phyloP scores from a whole-genome alignment of 495 filamentous ascomycete species.

The Daldinia vernicosa region DNA sequence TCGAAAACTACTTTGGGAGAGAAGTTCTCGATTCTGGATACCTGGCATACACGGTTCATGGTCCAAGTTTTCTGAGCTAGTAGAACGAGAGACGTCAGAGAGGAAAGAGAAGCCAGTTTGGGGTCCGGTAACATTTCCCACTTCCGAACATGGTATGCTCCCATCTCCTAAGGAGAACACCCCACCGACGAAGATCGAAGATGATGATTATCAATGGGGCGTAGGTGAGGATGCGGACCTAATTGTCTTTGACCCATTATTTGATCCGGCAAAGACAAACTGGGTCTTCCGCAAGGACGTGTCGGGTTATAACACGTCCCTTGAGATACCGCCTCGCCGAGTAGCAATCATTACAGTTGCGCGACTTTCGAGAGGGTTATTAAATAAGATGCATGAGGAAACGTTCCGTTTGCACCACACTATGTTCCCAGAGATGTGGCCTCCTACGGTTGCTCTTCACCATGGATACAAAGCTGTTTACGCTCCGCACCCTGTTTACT shows the following conservation, averaged over 20 bases:
- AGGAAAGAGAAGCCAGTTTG: constrained; percentile 38
- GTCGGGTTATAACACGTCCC: constrained; percentile 76
- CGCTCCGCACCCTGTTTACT: constrained; percentile 81
- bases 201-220: constrained; percentile 65
- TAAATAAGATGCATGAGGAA: constrained; percentile 82
- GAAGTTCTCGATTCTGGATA: constrained; percentile 57
- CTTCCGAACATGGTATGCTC: constrained; percentile 17
- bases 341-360: constrained; percentile 78
- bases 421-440: constrained; percentile 91
- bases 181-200: constrained; percentile 53
- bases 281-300: constrained; percentile 70
- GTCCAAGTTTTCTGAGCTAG: constrained; percentile 54
- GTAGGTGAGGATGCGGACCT: constrained; percentile 68
- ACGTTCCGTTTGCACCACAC: constrained; percentile 74
- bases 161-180: constrained; percentile 50
- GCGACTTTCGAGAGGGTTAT: constrained; percentile 74
- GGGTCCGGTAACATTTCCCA: constrained; percentile 41
- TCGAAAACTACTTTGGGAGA: constrained; percentile 62
- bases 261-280: constrained; percentile 60
- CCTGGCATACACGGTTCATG: constrained; percentile 56
- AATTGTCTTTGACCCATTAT: constrained; percentile 62
- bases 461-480: constrained; percentile 90
- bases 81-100: constrained; percentile 46
- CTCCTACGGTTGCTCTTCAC: constrained; percentile 76
- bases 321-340: constrained; percentile 72